phyloP scores from a whole-genome alignment of 2,329 filamentous ascomycete genomes.

The Cladosporium sp. region DNA sequence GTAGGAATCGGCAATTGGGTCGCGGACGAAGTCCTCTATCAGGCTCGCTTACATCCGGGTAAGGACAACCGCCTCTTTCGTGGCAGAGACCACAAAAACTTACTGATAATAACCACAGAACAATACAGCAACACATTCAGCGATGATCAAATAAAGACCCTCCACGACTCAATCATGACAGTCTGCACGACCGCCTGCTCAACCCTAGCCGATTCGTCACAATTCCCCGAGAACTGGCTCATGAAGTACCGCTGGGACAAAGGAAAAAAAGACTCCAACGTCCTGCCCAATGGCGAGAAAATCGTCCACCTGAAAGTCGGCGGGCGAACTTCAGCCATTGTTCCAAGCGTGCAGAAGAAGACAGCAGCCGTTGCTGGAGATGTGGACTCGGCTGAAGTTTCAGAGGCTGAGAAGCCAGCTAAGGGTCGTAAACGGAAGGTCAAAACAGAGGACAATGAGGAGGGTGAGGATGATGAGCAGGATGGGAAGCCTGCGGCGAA shows the following conservation, averaged over 20 bases:
- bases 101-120: slow-evolving; percentile 42
- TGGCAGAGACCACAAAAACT: no score
- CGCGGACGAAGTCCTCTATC: slow-evolving; percentile 87
- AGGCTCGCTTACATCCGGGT: slow-evolving; percentile 75
- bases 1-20: slow-evolving; percentile 93
- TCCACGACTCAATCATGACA: slow-evolving; percentile 70
- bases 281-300: slow-evolving; percentile 77
- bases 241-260: slow-evolving; percentile 66
- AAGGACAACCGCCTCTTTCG: background rate
- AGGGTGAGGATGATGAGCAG: slow-evolving; percentile 32
- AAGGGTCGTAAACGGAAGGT: slow-evolving; percentile 35
- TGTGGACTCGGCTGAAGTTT: slow-evolving; percentile 20
- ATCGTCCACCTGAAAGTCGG: slow-evolving; percentile 85
- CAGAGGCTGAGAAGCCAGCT: slow-evolving; percentile 20
- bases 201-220: slow-evolving; percentile 71
- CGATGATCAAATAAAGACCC: slow-evolving; percentile 63
- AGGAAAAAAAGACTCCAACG: slow-evolving; percentile 63
- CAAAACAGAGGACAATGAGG: slow-evolving; percentile 17
- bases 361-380: slow-evolving; percentile 56
- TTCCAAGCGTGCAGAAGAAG: slow-evolving; percentile 84
- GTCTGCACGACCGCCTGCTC: slow-evolving; percentile 79
- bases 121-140: slow-evolving; percentile 82
- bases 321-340: slow-evolving; percentile 84
- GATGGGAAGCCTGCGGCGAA: slow-evolving; percentile 14
- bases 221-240: slow-evolving; percentile 78